Base-by-base conservation (phyloP, 345 rosid genomes). In the Lepidium aucheri region DNA sequence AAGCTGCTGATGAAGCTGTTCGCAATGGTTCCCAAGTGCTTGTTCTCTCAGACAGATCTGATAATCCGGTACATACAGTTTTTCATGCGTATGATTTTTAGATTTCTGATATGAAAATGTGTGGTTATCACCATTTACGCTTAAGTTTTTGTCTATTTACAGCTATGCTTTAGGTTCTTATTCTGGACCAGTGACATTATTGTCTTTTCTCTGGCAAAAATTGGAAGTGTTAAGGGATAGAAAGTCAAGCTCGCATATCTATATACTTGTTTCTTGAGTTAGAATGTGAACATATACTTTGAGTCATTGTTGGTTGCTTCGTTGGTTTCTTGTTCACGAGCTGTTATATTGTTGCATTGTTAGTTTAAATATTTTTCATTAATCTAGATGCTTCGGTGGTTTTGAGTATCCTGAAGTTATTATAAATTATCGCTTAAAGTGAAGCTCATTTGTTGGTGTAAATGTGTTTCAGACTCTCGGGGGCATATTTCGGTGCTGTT, bases 1-100 rank as follows among this genome's bases (percentile, higher is more conserved):
- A 88, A 72, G 90, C 88, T 71, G 97, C 99, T 60, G 99, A 88
- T 83, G 99, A 88, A 55, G 99, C 97, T 49, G 97, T 94, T 84
- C 85, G 89, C 50, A 88, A 78, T 78, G 99, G 99, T 73, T 88
- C 95, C 30, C 92, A 90, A 73, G 80, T 94, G 67, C 97, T 94
- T 80, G 84, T 94, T 77, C 90, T 94, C 40, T 94, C 96, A 64
- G 97, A 94, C 67, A 87, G 86, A 35, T 70, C 90, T 79, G 91
- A 88, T 78, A 82, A 81, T 72, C 84, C 90, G 84, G 99, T 90
- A 84, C 77, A 60, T 22, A 36, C 60, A 52, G 18, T 45, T 65
- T 50, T 66, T 14, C 52, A 39, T 53, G 52, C 67, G 53, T 74
- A 11, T 53, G 36, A 54, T 41, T 3, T 53, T 47, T 62, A 41